Evolutionary conservation across 345 rosid species (phyloP), one percentile per base, ranked within the genome.

Genomic region (Gossypioides kirkii): DNA sequence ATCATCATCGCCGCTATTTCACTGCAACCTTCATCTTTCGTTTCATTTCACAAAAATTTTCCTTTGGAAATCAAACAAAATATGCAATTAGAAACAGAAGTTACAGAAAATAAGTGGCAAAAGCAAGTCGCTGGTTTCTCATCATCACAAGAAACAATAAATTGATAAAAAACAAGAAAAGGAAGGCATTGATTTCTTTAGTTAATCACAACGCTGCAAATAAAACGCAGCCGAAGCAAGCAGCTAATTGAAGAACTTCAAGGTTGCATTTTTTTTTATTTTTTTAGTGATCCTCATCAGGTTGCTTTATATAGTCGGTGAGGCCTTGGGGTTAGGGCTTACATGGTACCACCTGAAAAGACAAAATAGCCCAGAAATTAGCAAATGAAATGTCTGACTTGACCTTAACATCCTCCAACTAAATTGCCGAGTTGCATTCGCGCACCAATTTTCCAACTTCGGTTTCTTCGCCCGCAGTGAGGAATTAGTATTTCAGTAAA

Each of bases 131-230:
- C 38, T 49, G 14, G 16, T 20, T 56, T 65, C 74, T 76, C 36
- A 69, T 78, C 79, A 72, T 87, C 88, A 84, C 66, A 61, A 77
- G 74, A 41, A 43, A 32, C 1, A 32, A 32, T 5, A 32, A 32
- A 32, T 4, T 32, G 46, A 43, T 43, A 26, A 47, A 66, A 18
- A 18, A n/a, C n/a, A 10, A 32, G 0, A 18, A 42, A 4, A 18
- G 11, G 10, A 6, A 6, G 2, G 2, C 65, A 67, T 61, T 28
- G 16, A 68, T 50, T 55, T 2, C 11, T 42, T 50, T 54, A 9
- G 13, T 17, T 26, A 20, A 2, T 16, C 25, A 10, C 0, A 1
- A 46, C 1, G 2, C 23, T 3, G 23, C 4, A 16, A 18, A 43
- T 11, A 28, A 25, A 8, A 32, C n/a, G 56, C 28, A 10, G 36